These are phyloP conservation scores for Beta vulgaris DNA, from an alignment of 148 eudicot genomes.

Conservation along the genomic window DNA sequence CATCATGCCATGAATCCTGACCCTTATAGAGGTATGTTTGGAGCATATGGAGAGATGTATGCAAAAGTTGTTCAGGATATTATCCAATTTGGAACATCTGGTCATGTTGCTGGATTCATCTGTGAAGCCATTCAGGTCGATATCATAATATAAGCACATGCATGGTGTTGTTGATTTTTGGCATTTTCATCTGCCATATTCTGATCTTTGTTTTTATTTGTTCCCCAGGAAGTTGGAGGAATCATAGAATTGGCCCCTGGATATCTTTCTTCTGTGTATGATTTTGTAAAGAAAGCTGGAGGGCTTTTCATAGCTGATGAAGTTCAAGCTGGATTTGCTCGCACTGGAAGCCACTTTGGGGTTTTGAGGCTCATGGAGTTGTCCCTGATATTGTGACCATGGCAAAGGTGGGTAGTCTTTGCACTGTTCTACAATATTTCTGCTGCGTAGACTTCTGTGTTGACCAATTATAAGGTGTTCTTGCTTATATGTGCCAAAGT, in stretches of 20 bases:
- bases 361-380: constrained; percentile 87
- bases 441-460: no score
- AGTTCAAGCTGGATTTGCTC: constrained; percentile 94
- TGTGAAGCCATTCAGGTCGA: constrained; percentile 84
- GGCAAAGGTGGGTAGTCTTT: constrained; percentile 70
- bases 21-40: constrained; percentile 89
- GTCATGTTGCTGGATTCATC: constrained; percentile 79
- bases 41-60: constrained; percentile 83
- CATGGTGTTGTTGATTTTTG: not conserved
- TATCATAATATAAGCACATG: not conserved
- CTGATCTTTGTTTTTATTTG: constrained; percentile 1
- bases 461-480: no score
- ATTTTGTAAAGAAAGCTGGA: constrained; percentile 76
- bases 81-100: constrained; percentile 79
- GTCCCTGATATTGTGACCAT: constrained; percentile 97
- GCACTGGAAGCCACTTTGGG: constrained; percentile 99
- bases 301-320: constrained; percentile 95
- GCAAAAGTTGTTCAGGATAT: constrained; percentile 86
- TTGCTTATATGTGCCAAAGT: no score
- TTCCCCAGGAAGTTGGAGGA: constrained; percentile 92
- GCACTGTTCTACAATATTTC: not conserved
- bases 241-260: constrained; percentile 91
- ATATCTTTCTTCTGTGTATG: constrained; percentile 70
- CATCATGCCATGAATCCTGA: constrained; percentile 97
- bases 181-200: not conserved